Evolutionary conservation across 352 stramenopile species (phyloP).

Genomic region (Globisporangium echinulatum): DNA sequence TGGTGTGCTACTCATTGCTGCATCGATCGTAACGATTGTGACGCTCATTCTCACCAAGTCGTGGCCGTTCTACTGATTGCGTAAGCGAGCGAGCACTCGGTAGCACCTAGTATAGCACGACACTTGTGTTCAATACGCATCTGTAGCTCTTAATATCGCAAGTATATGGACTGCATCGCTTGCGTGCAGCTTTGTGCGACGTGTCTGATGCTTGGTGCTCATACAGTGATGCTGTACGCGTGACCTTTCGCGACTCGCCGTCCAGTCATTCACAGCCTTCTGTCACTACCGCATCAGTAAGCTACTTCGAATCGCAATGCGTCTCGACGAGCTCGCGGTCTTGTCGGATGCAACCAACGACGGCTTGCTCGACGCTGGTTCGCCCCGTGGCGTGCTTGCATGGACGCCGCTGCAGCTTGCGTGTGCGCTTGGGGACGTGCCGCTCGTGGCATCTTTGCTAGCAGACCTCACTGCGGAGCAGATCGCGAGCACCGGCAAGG

Average conservation of each 20-base stretch:
- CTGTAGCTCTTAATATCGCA: no score
- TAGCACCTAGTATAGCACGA: no score
- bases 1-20: slow-evolving; percentile 46
- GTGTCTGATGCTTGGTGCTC: no score
- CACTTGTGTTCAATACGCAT: no score
- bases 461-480: slow-evolving; percentile 12
- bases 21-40: slow-evolving; percentile 49
- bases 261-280: not conserved
- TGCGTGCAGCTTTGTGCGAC: no score
- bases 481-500: not conserved
- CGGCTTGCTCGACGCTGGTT: slow-evolving; percentile 43
- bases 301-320: slow-evolving; percentile 8
- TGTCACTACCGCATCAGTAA: not conserved
- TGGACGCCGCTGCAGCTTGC: slow-evolving; percentile 81
- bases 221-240: not conserved
- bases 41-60: slow-evolving; percentile 69
- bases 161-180: no score
- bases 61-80: slow-evolving; percentile 66
- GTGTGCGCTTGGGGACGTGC: slow-evolving; percentile 54
- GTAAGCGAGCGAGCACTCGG: not conserved
- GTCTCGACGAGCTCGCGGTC: slow-evolving; percentile 34
- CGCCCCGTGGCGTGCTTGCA: slow-evolving; percentile 37
- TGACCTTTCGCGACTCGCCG: slow-evolving; percentile 5
- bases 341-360: slow-evolving; percentile 12
- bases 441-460: slow-evolving; percentile 33